Evolutionary conservation across 2,329 filamentous ascomycete genomes (phyloP), one percentile per base, ranked within the genome.

Genomic region (Pseudopyricularia javanii): DNA sequence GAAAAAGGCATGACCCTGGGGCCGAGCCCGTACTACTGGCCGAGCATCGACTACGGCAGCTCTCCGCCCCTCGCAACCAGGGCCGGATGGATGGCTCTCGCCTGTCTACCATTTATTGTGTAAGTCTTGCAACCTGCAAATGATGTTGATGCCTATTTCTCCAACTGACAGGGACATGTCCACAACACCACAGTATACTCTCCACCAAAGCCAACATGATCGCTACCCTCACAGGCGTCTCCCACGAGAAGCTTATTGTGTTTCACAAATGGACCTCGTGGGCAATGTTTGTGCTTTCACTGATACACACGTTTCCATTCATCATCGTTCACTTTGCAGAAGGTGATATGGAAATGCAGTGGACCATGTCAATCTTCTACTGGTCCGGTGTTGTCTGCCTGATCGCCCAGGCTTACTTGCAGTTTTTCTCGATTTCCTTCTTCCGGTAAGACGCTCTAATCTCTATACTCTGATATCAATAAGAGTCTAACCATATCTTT

Each of bases 241-340:
- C 76, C 0, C 76, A 80, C 54, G 79, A 82, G 59, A 75, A 74
- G 53, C 68, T 82, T 2, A 75, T 79, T 53, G 62, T 76, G n/a
- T 78, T 75, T 59, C 76, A 80, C 58, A 69, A 70, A 49, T 79
- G 74, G 74, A 67, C 72, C 3, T 70, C 70, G 47, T 79, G 75
- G 62, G 75, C 74, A 32, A 78, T 80, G 67, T 79, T 80, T 54
- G 65, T 74, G 17, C 66, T 80, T 1, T 75, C 76, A 0, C 63
- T 82, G 4, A 57, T 82, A 6, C 79, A 83, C 58, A 81, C 78
- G 0, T 81, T 82, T 50, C 79, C 79, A 0, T 82, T 79, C 58
- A 74, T 82, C 53, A 65, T 82, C 1, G 76, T 70, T 56, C 68
- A 79, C 56, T 67, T 73, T 22, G 61, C 64, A 54, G 70, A 68